Evolutionary conservation across 306 rosid genomes (phyloP), one percentile per base, ranked within the genome.

Genomic region (Adenanthera pavonina): DNA sequence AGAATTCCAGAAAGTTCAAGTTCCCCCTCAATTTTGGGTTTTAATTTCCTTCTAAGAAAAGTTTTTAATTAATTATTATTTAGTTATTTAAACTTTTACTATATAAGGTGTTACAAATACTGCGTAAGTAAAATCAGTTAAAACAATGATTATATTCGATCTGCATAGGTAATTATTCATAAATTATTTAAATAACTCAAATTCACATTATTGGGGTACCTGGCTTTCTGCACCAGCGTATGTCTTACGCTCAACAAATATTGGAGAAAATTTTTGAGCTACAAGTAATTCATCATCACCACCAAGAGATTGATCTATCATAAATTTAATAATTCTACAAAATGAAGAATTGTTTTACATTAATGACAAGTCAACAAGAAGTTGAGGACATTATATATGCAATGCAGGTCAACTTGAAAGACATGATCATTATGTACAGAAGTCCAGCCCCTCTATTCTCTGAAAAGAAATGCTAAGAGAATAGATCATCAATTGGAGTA

Each of bases 161-260:
- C 30, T 25, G 38, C 33, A 34, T 30, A 34, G 15, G 3, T 49
- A 12, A 33, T 25, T 25, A 25, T 25, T 2, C 6, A 72, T 66
- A 16, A n/a, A 72, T 36, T n/a, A 51, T 34, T 38, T 16, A 1
- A 25, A 11, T 53, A 17, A 35, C 48, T 17, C 14, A 8, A 15
- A 5, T 12, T 40, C 52, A 80, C 19, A 48, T 13, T n/a, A 16
- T 53, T 14, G 43, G 65, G 14, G 43, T 81, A 90, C 92, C 88
- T 85, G 82, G 72, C 72, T 88, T 33, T 80, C 77, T 62, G 92
- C 87, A 49, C 77, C 84, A 65, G 73, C 20, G 62, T 83, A 88
- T 79, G 84, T 70, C 78, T 87, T 85, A 36, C 85, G 88, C 84
- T 90, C 89, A 75, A 90, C 81, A 71, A 25, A 25, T 25, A 89